Percentiles rank a stretch among this genome's conserved stretches.
Evolutionary conservation across 2,329 filamentous ascomycete genomes (phyloP).

Genomic region (Diatrype stigma): DNA sequence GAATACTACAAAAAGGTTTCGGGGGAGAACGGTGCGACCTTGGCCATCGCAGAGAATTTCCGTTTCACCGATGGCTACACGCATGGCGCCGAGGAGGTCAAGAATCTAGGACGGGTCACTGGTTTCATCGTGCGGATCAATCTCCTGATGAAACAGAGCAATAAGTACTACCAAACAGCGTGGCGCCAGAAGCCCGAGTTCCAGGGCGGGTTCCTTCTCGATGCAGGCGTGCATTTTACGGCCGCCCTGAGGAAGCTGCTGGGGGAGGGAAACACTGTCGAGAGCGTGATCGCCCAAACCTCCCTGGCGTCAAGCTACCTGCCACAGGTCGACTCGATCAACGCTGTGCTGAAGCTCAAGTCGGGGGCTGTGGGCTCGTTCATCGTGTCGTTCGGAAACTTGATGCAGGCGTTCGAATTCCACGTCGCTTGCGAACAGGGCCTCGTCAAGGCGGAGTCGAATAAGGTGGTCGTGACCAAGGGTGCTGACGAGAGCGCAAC

Average conservation of each 20-base stretch:
- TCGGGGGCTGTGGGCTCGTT: constrained; percentile 55
- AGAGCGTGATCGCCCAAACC: constrained; percentile 51
- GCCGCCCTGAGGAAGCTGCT: constrained; percentile 61
- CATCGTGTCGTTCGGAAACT: constrained; percentile 53
- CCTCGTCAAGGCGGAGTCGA: constrained; percentile 41
- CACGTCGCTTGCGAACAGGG: constrained; percentile 56
- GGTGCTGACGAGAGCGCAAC: constrained; percentile 31
- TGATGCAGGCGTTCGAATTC: constrained; percentile 49
- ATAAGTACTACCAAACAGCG: constrained; percentile 47
- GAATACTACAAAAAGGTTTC: constrained; percentile 28
- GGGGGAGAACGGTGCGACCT: constrained; percentile 34
- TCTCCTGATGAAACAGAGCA: constrained; percentile 29
- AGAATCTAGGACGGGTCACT: constrained; percentile 49
- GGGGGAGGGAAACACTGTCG: constrained; percentile 39
- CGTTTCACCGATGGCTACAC: constrained; percentile 56
- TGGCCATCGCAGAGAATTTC: constrained; percentile 69
- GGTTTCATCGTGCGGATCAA: constrained; percentile 44
- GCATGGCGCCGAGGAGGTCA: constrained; percentile 45
- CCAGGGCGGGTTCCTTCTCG: constrained; percentile 73
- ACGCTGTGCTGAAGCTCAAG: constrained; percentile 51
- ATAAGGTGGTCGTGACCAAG: constrained; percentile 40
- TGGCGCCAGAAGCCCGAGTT: constrained; percentile 68
- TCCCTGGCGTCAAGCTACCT: constrained; percentile 51
- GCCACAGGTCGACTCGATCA: constrained; percentile 63
- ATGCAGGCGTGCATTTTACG: constrained; percentile 70